Base-by-base conservation (phyloP, 495 filamentous ascomycete species). In the Halenospora varia region DNA sequence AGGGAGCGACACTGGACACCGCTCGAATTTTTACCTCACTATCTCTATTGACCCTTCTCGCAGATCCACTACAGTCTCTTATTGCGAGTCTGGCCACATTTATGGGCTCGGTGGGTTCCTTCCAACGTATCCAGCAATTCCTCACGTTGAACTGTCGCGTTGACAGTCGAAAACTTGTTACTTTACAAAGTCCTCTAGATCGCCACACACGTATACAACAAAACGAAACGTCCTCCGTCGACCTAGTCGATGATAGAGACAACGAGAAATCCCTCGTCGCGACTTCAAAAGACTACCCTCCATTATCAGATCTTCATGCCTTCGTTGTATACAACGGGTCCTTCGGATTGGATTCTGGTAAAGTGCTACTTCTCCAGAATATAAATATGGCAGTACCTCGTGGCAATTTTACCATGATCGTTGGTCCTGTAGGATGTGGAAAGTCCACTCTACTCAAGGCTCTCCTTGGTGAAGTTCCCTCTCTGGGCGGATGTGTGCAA, bases 391-490 rank as follows among this genome's bases (percentile, higher is more conserved):
- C 18, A 40, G 13, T 50, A 3, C 3, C 2, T 3, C 11, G 26
- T 2, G 44, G 20, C 24, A 53, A 45, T 10, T 22, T 35, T 25
- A 25, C 22, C 8, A 22, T 53, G 15, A 81, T 0, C 76, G 72
- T 40, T 82, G 83, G 8, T 85, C 87, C 60, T 76, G 78, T 4
- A 76, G 75, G 3, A 62, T 87, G 15, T 68, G 83, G 20, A 75
- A 78, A 51, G 76, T 75, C 11, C 59, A 85, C 26, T 70, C 83
- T 1, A 78, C 81, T 23, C 80, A 86, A 61, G 67, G 77, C 0
- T 66, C 71, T 22, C 62, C 70, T 25, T 25, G 68, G 1, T 52
- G 68, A 26, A 83, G 81, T 22, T 68, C 59, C 4, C 65, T 85
- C 24, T 23, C 72, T 11, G 60, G 29, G 45, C 73, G 65, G 74